Percentiles rank a stretch among this genome's conserved stretches.
Conservation (phyloP, 768 basidiomycete genomes). For the Nidula microcarpa region DNA sequence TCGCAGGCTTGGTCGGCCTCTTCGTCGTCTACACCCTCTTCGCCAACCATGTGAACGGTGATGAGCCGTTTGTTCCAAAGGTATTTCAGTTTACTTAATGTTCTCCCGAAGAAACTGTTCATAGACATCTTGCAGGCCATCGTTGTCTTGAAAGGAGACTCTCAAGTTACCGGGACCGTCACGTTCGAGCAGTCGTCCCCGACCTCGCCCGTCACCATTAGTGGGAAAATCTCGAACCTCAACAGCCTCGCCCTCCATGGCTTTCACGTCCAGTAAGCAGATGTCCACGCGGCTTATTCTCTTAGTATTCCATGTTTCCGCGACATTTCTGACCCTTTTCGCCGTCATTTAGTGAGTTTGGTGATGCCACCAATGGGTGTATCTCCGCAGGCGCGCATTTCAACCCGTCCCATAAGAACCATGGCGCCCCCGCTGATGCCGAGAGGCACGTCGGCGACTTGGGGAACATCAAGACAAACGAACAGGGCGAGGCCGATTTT, state of each 20-base stretch:
- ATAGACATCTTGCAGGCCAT: slow-evolving; percentile 19
- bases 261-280: slow-evolving; percentile 77
- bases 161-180: slow-evolving; percentile 60
- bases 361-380: slow-evolving; percentile 68
- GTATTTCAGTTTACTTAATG: not conserved
- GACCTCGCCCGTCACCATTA: slow-evolving; percentile 53
- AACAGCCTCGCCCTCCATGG: slow-evolving; percentile 58
- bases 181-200: slow-evolving; percentile 55
- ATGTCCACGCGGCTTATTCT: too few relatives aligned
- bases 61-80: too few relatives aligned
- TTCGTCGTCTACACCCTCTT: too few relatives aligned
- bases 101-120: not conserved
- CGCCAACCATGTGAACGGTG: too few relatives aligned
- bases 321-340: not conserved
- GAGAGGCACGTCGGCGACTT: slow-evolving; percentile 72
- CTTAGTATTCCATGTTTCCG: too few relatives aligned
- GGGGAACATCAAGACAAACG: slow-evolving; percentile 69
- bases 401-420: slow-evolving; percentile 65
- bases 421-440: slow-evolving; percentile 57
- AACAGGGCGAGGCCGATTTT: slow-evolving; percentile 52
- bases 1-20: too few relatives aligned
- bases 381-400: slow-evolving; percentile 70
- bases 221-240: slow-evolving; percentile 60
- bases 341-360: slow-evolving; percentile 29
- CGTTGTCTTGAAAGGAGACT: slow-evolving; percentile 60